Base-by-base conservation (phyloP, 768 basidiomycete species). In the Pleurotus cornucopiae region DNA sequence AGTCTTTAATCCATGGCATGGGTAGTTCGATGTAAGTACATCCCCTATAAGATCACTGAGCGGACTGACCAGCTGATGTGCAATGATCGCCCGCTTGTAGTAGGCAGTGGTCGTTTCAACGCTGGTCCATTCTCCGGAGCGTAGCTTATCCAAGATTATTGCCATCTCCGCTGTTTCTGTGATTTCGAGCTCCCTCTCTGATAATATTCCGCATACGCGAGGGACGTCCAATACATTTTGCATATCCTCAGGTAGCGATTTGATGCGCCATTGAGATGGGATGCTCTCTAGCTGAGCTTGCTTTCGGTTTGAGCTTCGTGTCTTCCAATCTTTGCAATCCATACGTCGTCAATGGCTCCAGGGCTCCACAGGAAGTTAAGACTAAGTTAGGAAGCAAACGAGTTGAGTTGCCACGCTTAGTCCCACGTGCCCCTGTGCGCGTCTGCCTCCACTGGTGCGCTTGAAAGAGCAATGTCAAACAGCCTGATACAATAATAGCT, bases 71-170 rank as follows among this genome's bases (percentile, higher is more conserved):
- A 91, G 65, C 61, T 91, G 89, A 46, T 94, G 90, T 3, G 90
- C 90, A 44, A 94, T 68, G 44, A 89, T 78, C 0, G 91, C 91
- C 43, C 89, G 74, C 68, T 91, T 91, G 61, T 79, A 83, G 69
- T 86, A 92, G 0, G 90, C 88, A 0, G 73, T 82, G 0, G 85
- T 86, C 2, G 91, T 88, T 13, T 82, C 80, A 1, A 88, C 80
- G 1, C 86, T 73, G 0, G 86, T 76, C 84, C 84, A 89, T 45
- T 71, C 66, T 2, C 75, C 76, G 0, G 62, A 68, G 12, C 79
- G 80, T 12, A 92, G 70, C 34, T 78, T 85, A 23, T 69, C 57
- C 26, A 91, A 70, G 3, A 91, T 67, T 5, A 66, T 61, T 12
- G 73, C 69, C 4, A 81, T 71, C 4, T 71, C 57, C 7, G 14